Base-by-base conservation (phyloP, 306 rosid genomes). In the Cucurbita ficifolia region DNA sequence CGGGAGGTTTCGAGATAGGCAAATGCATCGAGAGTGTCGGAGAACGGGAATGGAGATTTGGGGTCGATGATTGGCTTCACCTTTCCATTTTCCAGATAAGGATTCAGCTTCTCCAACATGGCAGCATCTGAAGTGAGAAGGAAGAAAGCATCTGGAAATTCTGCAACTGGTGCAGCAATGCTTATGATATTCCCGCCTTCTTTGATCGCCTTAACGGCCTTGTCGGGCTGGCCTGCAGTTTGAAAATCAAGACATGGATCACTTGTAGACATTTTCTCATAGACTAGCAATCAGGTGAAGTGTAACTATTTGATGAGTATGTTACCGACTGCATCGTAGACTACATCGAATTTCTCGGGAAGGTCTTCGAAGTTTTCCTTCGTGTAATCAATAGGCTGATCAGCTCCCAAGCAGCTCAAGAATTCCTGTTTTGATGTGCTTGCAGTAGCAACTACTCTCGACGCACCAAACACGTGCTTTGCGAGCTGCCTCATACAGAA, bases 21-120 rank as follows among this genome's bases (percentile, higher is more conserved):
- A 81, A 82, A 89, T 43, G 96, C 97, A 69, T 87, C 88, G 14
- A 78, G 75, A 0, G 81, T 55, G 67, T 85, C 67, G 10, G 92
- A 80, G 79, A 92, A 92, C 5, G 89, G 81, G 65, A 86, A 86
- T 1, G 87, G 90, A 19, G 88, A 29, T 70, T 90, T 87, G 13
- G 96, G 87, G 16, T 91, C 93, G 14, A 91, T 42, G 19, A 91
- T 12, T 13, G 97, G 81, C 84, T 81, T 89, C 86, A 89, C 82
- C 75, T 90, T 78, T 48, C 91, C 96, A 83, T 86, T 87, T 75
- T 88, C 91, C 53, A 90, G 80, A 59, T 79, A 84, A 39, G 96
- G 89, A 29, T 71, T 76, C n/a, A 87, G 76, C 22, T 87, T 85
- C 75, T 92, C 96, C 21, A 90, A 80, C 3, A 71, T 21, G 2